Conservation (phyloP, 2,329 filamentous ascomycete species). For the Hypoxylon sp. region DNA sequence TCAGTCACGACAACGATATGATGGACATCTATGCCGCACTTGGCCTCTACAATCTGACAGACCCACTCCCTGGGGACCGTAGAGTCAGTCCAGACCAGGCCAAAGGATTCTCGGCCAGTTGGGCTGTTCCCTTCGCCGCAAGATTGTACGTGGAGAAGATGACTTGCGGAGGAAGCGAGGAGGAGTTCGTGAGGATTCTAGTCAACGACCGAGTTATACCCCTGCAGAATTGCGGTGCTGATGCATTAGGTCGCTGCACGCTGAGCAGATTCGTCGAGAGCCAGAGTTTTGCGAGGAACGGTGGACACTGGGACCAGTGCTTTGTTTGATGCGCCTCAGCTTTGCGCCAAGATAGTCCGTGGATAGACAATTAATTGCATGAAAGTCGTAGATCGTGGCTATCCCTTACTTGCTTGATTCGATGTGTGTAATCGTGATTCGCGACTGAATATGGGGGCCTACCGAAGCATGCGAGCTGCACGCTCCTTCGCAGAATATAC, state of each 20-base stretch:
- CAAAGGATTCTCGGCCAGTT: constrained; percentile 80
- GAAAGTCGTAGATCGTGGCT: constrained; percentile 17
- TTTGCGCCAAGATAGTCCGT: constrained; percentile 20
- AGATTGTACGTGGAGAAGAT: constrained; percentile 92
- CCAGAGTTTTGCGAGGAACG: constrained; percentile 78
- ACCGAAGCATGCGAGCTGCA: constrained; percentile 9
- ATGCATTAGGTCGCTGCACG: constrained; percentile 78
- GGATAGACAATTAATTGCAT: constrained; percentile 19
- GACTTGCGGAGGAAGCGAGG: constrained; percentile 68
- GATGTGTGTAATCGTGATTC: constrained; percentile 30
- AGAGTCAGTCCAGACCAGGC: constrained; percentile 67
- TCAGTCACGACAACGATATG: constrained; percentile 94
- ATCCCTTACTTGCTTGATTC: constrained; percentile 23
- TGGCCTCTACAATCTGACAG: constrained; percentile 80
- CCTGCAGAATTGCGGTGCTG: constrained; percentile 77
- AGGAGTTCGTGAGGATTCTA: constrained; percentile 83
- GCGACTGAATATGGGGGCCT: constrained; percentile 12
- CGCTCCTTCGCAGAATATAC: constrained; percentile 18
- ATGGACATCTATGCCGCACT: constrained; percentile 81
- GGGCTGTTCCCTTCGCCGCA: constrained; percentile 86
- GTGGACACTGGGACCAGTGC: constrained; percentile 82
- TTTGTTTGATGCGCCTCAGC: constrained; percentile 54
- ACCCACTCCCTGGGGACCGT: constrained; percentile 66
- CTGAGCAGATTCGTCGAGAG: constrained; percentile 80
- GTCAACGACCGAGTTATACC: constrained; percentile 88